These are phyloP conservation scores for Garcileccinum viscosum DNA, from an alignment of 1,284 basidiomycete species.

Conservation along the genomic window DNA sequence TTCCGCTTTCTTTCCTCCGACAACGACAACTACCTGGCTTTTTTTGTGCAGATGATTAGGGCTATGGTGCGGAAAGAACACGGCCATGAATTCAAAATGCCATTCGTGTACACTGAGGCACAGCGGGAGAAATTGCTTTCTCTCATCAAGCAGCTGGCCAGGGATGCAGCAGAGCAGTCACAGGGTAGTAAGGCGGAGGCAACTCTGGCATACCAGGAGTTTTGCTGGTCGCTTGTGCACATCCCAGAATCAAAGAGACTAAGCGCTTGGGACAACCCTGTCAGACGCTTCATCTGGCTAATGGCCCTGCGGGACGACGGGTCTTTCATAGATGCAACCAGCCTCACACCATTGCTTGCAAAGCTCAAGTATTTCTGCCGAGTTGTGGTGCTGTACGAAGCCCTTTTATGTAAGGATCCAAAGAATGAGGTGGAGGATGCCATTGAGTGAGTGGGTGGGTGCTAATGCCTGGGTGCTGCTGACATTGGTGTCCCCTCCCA, in stretches of 20 bases:
- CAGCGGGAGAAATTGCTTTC: constrained; percentile 3
- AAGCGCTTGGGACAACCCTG: constrained; percentile 1
- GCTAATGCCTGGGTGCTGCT: background rate
- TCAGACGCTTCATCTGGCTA: constrained; percentile 15
- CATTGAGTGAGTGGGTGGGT: constrained; percentile 4
- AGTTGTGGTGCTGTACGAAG: background rate
- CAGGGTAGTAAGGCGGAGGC: background rate
- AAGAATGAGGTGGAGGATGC: background rate
- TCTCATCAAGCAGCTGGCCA: background rate
- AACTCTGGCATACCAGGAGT: constrained; percentile 3
- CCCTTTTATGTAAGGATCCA: no score
- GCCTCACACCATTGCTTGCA: constrained; percentile 1
- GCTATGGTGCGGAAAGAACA: constrained; percentile 8
- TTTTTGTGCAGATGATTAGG: constrained; percentile 13
- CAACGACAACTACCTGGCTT: constrained; percentile 2
- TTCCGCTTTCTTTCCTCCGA: constrained; percentile 7
- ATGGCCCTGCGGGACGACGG: constrained; percentile 8
- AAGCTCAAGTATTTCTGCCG: constrained; percentile 23
- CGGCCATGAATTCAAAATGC: constrained; percentile 8
- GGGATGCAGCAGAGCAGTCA: background rate
- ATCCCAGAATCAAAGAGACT: background rate
- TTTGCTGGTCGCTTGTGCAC: constrained; percentile 14
- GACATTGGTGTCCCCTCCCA: no score
- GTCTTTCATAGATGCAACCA: constrained; percentile 4
- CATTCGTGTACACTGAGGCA: background rate